Evolutionary conservation across 208 protist species (phyloP), one percentile per base, ranked within the genome.

Genomic region (Acanthamoeba sp.): DNA sequence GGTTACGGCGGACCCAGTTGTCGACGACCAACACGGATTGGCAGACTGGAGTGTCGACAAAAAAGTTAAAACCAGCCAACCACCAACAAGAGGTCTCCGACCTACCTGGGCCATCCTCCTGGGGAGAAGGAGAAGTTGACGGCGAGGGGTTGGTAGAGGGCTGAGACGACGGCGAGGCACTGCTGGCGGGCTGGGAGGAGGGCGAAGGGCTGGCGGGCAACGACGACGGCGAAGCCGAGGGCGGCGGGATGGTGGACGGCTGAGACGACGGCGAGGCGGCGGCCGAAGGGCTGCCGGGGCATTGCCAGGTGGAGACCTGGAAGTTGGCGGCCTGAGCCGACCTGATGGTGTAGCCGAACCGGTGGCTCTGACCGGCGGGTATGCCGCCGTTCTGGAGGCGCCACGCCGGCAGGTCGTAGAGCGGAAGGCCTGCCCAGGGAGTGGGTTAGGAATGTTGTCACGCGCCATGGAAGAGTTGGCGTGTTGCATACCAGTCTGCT

Each of bases 1-100:
- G 38, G 71, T 82, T 82, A 29, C 32, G 71, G 22, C 34, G 12
- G n/a, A 82, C 40, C 38, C 40, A 82, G 71, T 82, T 82, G 71
- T 82, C 32, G 20, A 82, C 40, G 27, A 82, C 40, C 24, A 82
- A 10, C n/a, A 82, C 71, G 0, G 71, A 40, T 14, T 82, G 71
- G 22, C 71, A 80, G 12, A 80, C 69, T 80, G 69, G 12, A 73
- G n/a, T 2, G 3, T 36, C 12, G 12, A 73, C n/a, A 73, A 18
- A 73, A 73, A 36, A 18, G 64, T 12, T 38, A 3, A 36, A 29
- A n/a, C 55, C 6, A 29, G 55, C 6, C 24, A 10, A 18, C 9
- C 34, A 1, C 12, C 38, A 36, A 9, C 14, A 82, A 48, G 34
- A 48, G 20, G 27, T 18, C 16, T 16, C 10, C 14, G 45, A 52